These are phyloP conservation scores for Verticillium nonalfalfae DNA, from an alignment of 2,329 filamentous ascomycete genomes.

Conservation along the genomic window DNA sequence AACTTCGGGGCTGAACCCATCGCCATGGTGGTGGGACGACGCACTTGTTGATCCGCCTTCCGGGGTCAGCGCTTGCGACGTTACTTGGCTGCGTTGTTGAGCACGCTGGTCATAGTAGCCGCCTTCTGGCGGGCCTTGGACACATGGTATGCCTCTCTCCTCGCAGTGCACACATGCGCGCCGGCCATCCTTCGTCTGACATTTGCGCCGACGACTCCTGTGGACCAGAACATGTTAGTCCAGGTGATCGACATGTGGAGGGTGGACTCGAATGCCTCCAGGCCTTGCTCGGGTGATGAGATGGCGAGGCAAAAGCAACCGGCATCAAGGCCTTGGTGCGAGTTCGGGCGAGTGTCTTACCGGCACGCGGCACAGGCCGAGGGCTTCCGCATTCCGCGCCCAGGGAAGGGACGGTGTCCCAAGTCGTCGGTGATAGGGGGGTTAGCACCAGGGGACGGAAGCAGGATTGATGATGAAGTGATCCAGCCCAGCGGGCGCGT, in stretches of 20 bases:
- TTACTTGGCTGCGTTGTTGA: constrained; percentile 3
- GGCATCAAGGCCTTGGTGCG: background rate
- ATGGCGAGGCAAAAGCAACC: background rate
- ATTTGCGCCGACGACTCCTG: constrained; percentile 9
- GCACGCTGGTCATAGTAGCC: constrained; percentile 12
- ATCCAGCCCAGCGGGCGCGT: background rate
- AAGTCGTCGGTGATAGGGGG: background rate
- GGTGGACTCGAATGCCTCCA: background rate
- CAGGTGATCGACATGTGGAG: background rate
- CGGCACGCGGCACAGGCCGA: constrained; percentile 13
- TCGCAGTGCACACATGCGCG: constrained; percentile 47
- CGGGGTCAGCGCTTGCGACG: background rate
- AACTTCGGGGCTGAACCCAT: constrained; percentile 6
- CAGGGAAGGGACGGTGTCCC: background rate
- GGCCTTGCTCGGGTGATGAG: background rate
- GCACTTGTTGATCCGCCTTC: constrained; percentile 1
- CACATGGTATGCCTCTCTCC: constrained; percentile 39
- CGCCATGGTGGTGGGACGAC: constrained; percentile 1
- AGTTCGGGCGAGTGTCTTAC: constrained; percentile 4
- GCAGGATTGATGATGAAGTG: background rate
- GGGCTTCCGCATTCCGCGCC: constrained; percentile 11
- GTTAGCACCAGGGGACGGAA: background rate
- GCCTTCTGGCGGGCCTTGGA: constrained; percentile 25
- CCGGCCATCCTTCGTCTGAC: constrained; percentile 13
- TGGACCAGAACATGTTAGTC: background rate